A percentile compares a stretch with the other conserved stretches of the same genome.
phyloP scores from a whole-genome alignment of 2,329 filamentous ascomycete species.

The Rutstroemia sp. region DNA sequence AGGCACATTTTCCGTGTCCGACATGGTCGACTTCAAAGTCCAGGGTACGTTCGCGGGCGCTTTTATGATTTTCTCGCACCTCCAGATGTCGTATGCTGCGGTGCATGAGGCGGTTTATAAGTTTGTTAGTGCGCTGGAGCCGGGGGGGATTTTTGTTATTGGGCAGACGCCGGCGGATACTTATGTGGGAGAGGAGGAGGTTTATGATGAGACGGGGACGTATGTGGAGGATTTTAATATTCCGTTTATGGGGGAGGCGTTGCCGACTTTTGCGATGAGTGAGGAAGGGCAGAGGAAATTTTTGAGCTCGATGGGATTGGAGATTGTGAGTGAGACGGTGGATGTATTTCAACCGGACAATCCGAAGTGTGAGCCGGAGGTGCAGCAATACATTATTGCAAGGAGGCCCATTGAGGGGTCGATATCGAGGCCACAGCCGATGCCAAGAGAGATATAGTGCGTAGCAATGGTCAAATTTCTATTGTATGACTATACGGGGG shows the following conservation, averaged over 20 bases:
- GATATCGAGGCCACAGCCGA: conserved; percentile 5
- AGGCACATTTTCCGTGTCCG: conserved; percentile 10
- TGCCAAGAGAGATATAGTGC: background rate
- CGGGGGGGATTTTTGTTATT: conserved; percentile 23
- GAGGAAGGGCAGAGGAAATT: conserved; percentile 18
- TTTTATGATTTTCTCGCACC: conserved; percentile 28
- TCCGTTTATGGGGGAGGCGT: conserved; percentile 21
- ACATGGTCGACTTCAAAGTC: conserved; percentile 18
- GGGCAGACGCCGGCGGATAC: conserved; percentile 25
- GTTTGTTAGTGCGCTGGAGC: conserved; percentile 19
- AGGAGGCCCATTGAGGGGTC: conserved; percentile 2
- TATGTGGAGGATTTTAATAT: conserved; percentile 22
- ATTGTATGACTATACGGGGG: no score
- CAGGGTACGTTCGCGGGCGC: conserved; percentile 21
- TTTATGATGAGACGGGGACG: conserved; percentile 26
- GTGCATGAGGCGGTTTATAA: conserved; percentile 22
- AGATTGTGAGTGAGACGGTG: conserved; percentile 19
- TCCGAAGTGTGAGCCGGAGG: conserved; percentile 11
- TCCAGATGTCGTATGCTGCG: conserved; percentile 23
- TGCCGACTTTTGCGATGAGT: conserved; percentile 20
- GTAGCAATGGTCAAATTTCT: no score
- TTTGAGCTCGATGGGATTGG: conserved; percentile 19
- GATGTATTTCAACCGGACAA: conserved; percentile 21
- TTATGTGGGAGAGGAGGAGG: conserved; percentile 22
- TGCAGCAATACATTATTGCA: conserved; percentile 13